Base-by-base conservation (phyloP, 140 eudicot species). In the Oenanthe javanica region DNA sequence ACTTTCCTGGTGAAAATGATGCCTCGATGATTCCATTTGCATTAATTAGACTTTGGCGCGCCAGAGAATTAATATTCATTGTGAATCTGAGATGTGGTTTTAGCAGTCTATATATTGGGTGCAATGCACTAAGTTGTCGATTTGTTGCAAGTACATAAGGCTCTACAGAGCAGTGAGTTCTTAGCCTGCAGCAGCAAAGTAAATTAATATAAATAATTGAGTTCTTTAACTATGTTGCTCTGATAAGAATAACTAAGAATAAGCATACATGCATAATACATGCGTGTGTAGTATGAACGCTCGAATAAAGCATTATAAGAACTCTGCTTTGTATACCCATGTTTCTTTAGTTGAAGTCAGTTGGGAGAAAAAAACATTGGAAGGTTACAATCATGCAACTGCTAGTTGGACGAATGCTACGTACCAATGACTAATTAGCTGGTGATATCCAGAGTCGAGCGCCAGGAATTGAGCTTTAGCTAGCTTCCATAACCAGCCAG, bases 1-100 rank as follows among this genome's bases (percentile, higher is more conserved):
- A 83, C 57, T 79, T 76, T 10, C 92, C 93, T 13, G 89, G 89
- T 47, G 88, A 83, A 16, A 92, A 85, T 0, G 81, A 49, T 8
- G 85, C 50, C 79, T 92, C 97, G 1, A 90, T 87, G 52, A 90
- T 70, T 40, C 97, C 96, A 15, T 77, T 84, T 54, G 87, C 88
- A 78, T 87, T 90, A 38, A 90, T 47, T 23, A 89, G 86, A 25
- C 82, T 71, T 72, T 23, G 69, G 31, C 97, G 86, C 52, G 96
- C 96, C 63, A 90, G 80, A 45, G 97, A 89, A 54, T 92, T 90
- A 8, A 90, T 86, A 69, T 87, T 88, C 88, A 92, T 86, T 3
- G 96, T 92, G 84, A 90, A 89, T 38, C 90, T 90, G 75, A 90
- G 85, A 82, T 90, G 89, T 75, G 97, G 96, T 57, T 83, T 83